A percentile compares a stretch with the other conserved stretches of the same genome.
Conservation (phyloP, 495 filamentous ascomycete genomes). For the Tuber indicum region DNA sequence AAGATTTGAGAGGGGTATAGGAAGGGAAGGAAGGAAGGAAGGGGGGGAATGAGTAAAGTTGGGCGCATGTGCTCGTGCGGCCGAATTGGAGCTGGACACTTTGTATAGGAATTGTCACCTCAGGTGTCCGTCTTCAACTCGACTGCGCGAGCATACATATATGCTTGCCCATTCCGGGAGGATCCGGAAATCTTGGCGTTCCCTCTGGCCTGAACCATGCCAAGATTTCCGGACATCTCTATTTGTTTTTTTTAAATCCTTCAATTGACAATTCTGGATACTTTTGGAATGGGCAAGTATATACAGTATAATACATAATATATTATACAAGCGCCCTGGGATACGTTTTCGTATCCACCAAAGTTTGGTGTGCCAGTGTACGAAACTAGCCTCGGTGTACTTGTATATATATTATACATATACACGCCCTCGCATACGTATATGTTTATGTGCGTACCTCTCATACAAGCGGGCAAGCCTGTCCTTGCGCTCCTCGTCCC, state of each 20-base stretch:
- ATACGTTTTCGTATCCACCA: neutral
- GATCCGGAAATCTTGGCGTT: neutral
- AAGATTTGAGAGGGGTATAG: neutral
- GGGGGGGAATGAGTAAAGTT: neutral
- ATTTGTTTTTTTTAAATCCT: too few relatives aligned
- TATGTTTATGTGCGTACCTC: slow-evolving; percentile 56
- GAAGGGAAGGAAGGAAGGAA: neutral
- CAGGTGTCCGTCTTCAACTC: too few relatives aligned
- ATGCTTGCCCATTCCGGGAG: too few relatives aligned
- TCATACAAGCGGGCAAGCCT: slow-evolving; percentile 91
- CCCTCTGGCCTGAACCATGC: neutral
- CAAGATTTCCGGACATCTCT: neutral
- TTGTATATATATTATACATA: neutral
- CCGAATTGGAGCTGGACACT: too few relatives aligned
- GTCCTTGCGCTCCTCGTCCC: slow-evolving; percentile 97
- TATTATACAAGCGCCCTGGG: neutral
- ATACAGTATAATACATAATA: neutral
- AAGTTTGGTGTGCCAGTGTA: neutral
- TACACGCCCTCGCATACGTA: neutral
- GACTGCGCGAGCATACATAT: too few relatives aligned
- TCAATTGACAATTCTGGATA: neutral
- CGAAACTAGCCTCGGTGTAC: neutral
- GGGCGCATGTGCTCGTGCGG: neutral
- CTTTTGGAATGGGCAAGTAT: neutral
- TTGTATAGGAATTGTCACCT: too few relatives aligned